Evolutionary conservation across 768 basidiomycete species (phyloP), one percentile per base, ranked within the genome.

Genomic region (Hygrophorus russula): DNA sequence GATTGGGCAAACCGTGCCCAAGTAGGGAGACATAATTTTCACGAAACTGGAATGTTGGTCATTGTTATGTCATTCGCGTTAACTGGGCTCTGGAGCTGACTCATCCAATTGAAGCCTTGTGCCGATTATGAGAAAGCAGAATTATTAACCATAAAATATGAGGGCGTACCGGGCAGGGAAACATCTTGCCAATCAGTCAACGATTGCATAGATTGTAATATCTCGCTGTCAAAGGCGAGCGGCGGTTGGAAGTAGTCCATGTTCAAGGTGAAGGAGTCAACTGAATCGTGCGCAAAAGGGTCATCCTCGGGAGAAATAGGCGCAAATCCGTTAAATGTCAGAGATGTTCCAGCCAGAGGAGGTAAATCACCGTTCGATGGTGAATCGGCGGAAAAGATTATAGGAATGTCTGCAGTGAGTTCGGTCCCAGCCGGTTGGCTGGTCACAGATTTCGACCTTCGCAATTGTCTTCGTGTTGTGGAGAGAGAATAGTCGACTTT

Each of bases 261-360:
- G 52, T 27, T 56, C 54, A 48, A 56, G 53, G 17, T 53, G 44
- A 15, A 46, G 46, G 6, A 20, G 14, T 19, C 14, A 45, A 30
- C 37, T 41, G 15, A 39, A 48, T 24, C 12, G 18, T 44, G 17
- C 18, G 59, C 63, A 47, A 68, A 72, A 5, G 70, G 69, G 53
- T 72, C 70, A 5, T 59, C 51, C 4, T 57, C 61, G 2, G 64
- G 64, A 9, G 50, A 46, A n/a, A 62, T 48, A 12, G 71, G 69
- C 4, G 69, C 66, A 49, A 74, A 74, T 42, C 53, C 60, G 45
- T 72, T 70, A 43, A 76, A 73, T 0, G 69, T 68, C 8, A 67
- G 56, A 30, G 71, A 66, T 13, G 66, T 60, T 18, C 65, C 60
- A 18, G 63, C 64, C 1, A 73, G 68, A 13, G 73, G 53, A 1